These are phyloP conservation scores for Saccharomycopsis fibuligera DNA, from an alignment of 805 yeast genomes.

Conservation along the genomic window DNA sequence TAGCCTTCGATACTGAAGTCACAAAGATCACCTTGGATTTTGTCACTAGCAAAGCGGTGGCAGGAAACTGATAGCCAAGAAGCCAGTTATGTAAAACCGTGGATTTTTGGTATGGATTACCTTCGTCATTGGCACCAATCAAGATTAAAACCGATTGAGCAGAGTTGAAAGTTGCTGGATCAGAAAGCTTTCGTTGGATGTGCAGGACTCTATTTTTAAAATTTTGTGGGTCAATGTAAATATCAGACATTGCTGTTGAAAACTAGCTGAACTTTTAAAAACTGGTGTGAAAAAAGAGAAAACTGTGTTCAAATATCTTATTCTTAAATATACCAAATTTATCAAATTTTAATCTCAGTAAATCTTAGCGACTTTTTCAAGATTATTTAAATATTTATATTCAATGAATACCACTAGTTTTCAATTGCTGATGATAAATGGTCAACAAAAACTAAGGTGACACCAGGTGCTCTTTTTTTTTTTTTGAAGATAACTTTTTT, in stretches of 20 bases:
- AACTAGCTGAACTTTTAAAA: not conserved
- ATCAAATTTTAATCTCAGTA: too few species aligned
- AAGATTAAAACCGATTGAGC: constrained; percentile 54
- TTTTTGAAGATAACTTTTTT: too few species aligned
- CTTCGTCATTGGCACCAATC: constrained; percentile 82
- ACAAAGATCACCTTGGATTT: constrained; percentile 54
- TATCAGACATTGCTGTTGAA: constrained; percentile 45
- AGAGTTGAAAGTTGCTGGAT: constrained; percentile 36
- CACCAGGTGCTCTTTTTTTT: too few species aligned
- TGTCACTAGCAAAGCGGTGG: constrained; percentile 67
- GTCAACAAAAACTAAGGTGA: too few species aligned
- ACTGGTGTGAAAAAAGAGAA: not conserved
- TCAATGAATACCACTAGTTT: too few species aligned
- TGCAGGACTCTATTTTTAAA: constrained; percentile 16
- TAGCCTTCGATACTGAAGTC: constrained; percentile 81
- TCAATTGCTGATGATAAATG: too few species aligned
- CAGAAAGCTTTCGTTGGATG: constrained; percentile 17
- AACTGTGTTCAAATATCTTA: not conserved
- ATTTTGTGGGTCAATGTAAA: constrained; percentile 38
- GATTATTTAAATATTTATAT: too few species aligned
- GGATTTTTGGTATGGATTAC: constrained; percentile 83
- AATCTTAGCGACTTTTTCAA: too few species aligned
- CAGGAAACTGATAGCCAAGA: constrained; percentile 93
- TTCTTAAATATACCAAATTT: too few species aligned
- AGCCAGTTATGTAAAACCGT: constrained; percentile 87